Conservation (phyloP, 2,329 filamentous ascomycete species). For the Hortaea sp. region DNA sequence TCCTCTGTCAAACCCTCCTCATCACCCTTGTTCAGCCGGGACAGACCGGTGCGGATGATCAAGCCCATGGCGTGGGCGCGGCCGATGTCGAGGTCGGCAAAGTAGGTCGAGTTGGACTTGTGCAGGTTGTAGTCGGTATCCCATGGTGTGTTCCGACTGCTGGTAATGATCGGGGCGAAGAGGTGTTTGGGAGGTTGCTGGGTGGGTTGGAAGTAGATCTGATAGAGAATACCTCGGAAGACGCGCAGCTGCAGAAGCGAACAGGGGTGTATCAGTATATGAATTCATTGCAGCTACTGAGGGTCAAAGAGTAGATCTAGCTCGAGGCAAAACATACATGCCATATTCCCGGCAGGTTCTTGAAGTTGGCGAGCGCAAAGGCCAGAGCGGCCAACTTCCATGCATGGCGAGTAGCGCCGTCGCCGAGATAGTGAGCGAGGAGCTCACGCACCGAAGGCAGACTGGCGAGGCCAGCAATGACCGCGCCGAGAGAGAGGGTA, state of each 20-base stretch:
- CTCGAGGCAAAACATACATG: slow-evolving; percentile 42
- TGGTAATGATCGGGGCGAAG: slow-evolving; percentile 61
- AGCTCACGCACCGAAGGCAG: slow-evolving; percentile 19
- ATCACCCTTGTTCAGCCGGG: slow-evolving; percentile 25
- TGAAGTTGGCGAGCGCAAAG: slow-evolving; percentile 57
- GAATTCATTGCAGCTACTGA: not conserved
- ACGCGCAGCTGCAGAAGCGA: slow-evolving; percentile 31
- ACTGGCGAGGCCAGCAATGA: slow-evolving; percentile 11
- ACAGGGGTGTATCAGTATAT: not conserved
- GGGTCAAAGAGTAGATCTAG: too few species aligned
- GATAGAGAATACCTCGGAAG: slow-evolving; percentile 36
- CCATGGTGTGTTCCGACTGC: slow-evolving; percentile 56
- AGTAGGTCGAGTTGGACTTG: slow-evolving; percentile 79
- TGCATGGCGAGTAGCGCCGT: slow-evolving; percentile 9
- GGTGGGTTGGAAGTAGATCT: slow-evolving; percentile 34
- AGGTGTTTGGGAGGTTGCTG: slow-evolving; percentile 49
- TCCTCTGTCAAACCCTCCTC: slow-evolving; percentile 23
- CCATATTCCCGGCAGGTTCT: slow-evolving; percentile 66
- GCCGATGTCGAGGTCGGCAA: slow-evolving; percentile 72
- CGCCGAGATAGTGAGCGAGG: slow-evolving; percentile 13
- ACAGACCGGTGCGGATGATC: slow-evolving; percentile 36
- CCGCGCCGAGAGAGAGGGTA: slow-evolving; percentile 15
- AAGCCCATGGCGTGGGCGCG: slow-evolving; percentile 67
- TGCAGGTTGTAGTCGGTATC: slow-evolving; percentile 84
- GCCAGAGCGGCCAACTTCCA: slow-evolving; percentile 25